These are phyloP conservation scores for Coprinellus aureogranulatus DNA, from an alignment of 768 basidiomycete species.

Conservation along the genomic window DNA sequence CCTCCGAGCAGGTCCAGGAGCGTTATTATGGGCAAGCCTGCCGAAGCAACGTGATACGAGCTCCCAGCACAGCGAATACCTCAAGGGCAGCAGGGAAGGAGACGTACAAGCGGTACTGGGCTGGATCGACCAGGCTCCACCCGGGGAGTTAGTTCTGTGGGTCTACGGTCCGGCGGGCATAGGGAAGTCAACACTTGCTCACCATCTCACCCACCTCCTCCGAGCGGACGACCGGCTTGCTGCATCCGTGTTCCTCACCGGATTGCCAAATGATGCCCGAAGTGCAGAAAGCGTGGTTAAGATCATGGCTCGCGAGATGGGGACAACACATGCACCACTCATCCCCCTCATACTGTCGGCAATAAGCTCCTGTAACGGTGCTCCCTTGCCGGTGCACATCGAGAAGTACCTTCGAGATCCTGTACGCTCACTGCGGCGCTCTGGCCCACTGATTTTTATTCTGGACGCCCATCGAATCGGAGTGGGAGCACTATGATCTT, in stretches of 20 bases:
- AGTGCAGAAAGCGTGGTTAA: conserved; percentile 3
- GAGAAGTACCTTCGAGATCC: not conserved
- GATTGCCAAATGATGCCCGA: not conserved
- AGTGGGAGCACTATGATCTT: not conserved
- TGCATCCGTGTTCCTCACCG: not conserved
- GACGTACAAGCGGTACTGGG: not conserved
- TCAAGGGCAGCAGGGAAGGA: not conserved
- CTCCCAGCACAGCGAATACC: not conserved
- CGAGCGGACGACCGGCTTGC: conserved; percentile 2
- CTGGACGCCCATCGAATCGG: conserved; percentile 11
- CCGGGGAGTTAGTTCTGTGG: conserved; percentile 4
- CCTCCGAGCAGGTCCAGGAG: too few relatives aligned
- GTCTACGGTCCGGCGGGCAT: conserved; percentile 8
- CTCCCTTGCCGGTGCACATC: not conserved
- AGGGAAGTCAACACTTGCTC: conserved; percentile 10
- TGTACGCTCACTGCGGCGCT: conserved; percentile 1
- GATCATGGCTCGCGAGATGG: conserved; percentile 9
- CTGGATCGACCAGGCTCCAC: too few relatives aligned
- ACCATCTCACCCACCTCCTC: not conserved
- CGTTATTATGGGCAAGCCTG: too few relatives aligned
- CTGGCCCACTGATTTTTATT: conserved; percentile 3
- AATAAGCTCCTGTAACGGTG: not conserved
- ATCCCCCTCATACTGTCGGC: not conserved
- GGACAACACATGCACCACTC: not conserved
- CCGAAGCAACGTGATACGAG: too few relatives aligned